phyloP scores from a whole-genome alignment of 177 flowering plant species.

The Vitis hybrid region DNA sequence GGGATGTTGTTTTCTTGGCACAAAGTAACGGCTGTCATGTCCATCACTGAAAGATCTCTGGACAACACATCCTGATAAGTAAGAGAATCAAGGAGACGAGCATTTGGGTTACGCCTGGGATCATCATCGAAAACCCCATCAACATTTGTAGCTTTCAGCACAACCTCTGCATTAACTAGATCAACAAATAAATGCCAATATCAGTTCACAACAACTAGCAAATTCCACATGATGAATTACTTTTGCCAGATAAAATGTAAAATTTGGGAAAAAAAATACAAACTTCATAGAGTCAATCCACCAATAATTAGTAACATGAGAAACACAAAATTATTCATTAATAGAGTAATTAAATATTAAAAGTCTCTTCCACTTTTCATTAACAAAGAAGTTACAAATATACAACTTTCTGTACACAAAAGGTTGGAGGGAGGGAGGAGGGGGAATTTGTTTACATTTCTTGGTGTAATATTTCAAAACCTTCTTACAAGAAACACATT shows the following conservation, averaged over 20 bases:
- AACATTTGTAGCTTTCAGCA: slow-evolving; percentile 96
- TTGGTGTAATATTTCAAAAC: too few species aligned
- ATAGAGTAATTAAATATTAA: too few species aligned
- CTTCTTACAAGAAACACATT: too few species aligned
- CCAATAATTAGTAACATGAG: too few species aligned
- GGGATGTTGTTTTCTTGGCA: slow-evolving; percentile 98
- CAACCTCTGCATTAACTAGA: slow-evolving; percentile 96
- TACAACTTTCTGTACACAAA: too few species aligned
- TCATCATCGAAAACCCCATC: slow-evolving; percentile 91
- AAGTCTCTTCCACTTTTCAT: too few species aligned
- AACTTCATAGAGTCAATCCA: too few species aligned
- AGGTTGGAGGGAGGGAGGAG: too few species aligned
- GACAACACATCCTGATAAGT: slow-evolving; percentile 88
- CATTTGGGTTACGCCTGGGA: slow-evolving; percentile 76
- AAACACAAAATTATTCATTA: too few species aligned
- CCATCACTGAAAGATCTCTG: slow-evolving; percentile 95
- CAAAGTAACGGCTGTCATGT: slow-evolving; percentile 93
- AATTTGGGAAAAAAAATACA: not conserved
- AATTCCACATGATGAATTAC: not conserved
- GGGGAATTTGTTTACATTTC: too few species aligned
- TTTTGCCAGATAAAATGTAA: not conserved
- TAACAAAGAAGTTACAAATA: too few species aligned
- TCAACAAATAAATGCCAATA: slow-evolving; percentile 2
- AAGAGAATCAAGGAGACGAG: slow-evolving; percentile 67
- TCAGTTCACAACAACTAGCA: slow-evolving; percentile 1